These are phyloP conservation scores for Chloris gayana DNA, from an alignment of 176 grass and related monocot genomes.

Conservation along the genomic window DNA sequence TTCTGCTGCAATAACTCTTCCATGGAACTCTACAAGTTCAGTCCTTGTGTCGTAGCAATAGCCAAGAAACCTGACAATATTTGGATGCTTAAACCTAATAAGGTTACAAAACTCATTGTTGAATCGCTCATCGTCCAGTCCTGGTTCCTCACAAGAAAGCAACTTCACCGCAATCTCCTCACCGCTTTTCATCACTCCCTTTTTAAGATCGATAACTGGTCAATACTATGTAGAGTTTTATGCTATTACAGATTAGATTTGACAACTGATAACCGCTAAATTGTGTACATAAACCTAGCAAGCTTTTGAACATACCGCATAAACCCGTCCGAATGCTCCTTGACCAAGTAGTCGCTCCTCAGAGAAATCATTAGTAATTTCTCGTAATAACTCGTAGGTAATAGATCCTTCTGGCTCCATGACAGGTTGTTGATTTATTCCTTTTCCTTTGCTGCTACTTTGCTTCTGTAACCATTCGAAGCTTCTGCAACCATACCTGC, in stretches of 20 bases:
- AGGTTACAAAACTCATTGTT: not conserved
- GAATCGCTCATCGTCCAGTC: not conserved
- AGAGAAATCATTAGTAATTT: not conserved
- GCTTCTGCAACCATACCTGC: no score
- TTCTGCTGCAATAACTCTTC: not conserved
- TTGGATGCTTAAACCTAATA: not conserved
- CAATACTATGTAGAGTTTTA: not conserved
- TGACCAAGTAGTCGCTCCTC: not conserved
- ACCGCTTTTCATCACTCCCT: not conserved
- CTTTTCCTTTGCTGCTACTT: no score
- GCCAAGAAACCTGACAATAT: conserved; percentile 8
- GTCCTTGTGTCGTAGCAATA: not conserved
- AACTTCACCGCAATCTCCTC: conserved; percentile 17
- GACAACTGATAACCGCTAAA: not conserved
- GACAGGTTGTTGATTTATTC: no score
- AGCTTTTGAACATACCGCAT: not conserved
- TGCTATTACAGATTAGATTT: no score
- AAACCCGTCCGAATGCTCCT: not conserved
- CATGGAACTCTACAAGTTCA: no score
- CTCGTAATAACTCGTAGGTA: not conserved
- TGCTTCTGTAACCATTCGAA: no score
- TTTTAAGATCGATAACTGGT: not conserved
- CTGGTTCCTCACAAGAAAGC: not conserved
- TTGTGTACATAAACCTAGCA: not conserved
- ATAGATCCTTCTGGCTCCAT: no score